A percentile compares a stretch with the other conserved stretches of the same genome.
Conservation (phyloP, 2,329 filamentous ascomycete genomes). For the Periglandula ipomoeae region DNA sequence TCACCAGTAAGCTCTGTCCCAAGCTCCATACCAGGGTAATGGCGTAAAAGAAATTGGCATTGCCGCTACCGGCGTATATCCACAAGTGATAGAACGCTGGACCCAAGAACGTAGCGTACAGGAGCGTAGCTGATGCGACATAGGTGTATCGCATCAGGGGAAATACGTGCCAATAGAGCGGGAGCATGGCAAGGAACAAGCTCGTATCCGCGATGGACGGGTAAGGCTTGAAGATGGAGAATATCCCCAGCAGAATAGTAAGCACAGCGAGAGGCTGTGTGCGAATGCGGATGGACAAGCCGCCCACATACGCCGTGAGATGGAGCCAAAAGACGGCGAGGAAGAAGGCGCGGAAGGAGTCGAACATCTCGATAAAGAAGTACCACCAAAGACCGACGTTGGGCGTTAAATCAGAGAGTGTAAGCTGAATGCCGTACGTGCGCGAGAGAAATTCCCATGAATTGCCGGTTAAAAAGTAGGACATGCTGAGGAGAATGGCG, state of each 20-base stretch:
- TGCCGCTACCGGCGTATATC: conserved; percentile 96
- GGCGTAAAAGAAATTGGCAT: conserved; percentile 98
- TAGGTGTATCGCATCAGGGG: conserved; percentile 92
- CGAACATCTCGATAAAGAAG: conserved; percentile 99
- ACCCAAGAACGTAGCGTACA: conserved; percentile 83
- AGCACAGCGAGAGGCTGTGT: conserved; percentile 81
- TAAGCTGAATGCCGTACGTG: conserved; percentile 87
- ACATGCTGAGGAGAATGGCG: conserved; percentile 59
- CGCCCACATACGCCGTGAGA: conserved; percentile 79
- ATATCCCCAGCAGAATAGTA: conserved; percentile 76
- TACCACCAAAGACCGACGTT: conserved; percentile 99
- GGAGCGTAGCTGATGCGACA: conserved; percentile 68
- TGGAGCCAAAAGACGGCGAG: conserved; percentile 97
- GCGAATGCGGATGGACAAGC: conserved; percentile 72
- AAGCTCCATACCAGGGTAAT: conserved; percentile 98
- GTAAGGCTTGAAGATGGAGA: conserved; percentile 95
- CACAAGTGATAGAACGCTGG: conserved; percentile 95
- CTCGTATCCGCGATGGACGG: conserved; percentile 86
- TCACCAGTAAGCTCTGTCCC: conserved; percentile 76
- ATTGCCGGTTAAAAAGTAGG: conserved; percentile 60
- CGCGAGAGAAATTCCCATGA: conserved; percentile 84
- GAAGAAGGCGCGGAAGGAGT: conserved; percentile 95
- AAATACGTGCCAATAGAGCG: conserved; percentile 85
- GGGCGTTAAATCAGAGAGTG: conserved; percentile 84
- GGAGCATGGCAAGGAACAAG: conserved; percentile 73